Conservation (phyloP, 371 early-diverging fungal genomes). For the Mortierella sp. region DNA sequence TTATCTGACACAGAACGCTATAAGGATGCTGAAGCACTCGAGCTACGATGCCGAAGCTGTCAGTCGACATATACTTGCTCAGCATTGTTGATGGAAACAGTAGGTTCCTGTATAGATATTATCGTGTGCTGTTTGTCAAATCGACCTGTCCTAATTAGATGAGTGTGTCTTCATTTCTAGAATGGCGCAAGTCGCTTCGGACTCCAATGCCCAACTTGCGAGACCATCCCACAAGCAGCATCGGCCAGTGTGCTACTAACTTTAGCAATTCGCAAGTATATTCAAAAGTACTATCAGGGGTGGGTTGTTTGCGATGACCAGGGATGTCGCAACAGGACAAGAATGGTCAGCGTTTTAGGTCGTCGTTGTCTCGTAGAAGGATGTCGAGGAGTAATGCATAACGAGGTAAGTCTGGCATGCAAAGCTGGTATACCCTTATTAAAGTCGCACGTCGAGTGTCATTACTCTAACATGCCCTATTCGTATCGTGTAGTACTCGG, state of each 20-base stretch:
- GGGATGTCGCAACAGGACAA: conserved; percentile 72
- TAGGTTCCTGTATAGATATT: conserved; percentile 8
- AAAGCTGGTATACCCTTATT: background rate
- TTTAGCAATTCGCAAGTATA: conserved; percentile 70
- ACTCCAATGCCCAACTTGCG: conserved; percentile 74
- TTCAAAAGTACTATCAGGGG: conserved; percentile 78
- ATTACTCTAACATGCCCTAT: background rate
- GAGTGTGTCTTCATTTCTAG: background rate
- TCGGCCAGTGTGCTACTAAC: conserved; percentile 76
- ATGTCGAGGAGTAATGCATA: conserved; percentile 77
- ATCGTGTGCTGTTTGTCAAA: too few relatives aligned
- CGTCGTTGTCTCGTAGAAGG: conserved; percentile 73
- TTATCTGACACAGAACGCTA: conserved; percentile 89
- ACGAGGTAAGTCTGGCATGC: conserved; percentile 60
- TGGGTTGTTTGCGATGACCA: conserved; percentile 86
- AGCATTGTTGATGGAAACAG: conserved; percentile 64
- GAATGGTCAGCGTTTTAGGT: conserved; percentile 80
- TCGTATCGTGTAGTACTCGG: conserved; percentile 61
- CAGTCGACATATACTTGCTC: conserved; percentile 62
- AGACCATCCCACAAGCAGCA: conserved; percentile 55
- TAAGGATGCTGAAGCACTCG: conserved; percentile 73
- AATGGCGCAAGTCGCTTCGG: conserved; percentile 23
- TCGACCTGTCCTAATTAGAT: background rate
- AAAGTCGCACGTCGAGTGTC: background rate
- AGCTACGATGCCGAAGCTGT: conserved; percentile 78